These are phyloP conservation scores for Alloascoidea hylecoeti DNA, from an alignment of 805 yeast species.

Conservation along the genomic window DNA sequence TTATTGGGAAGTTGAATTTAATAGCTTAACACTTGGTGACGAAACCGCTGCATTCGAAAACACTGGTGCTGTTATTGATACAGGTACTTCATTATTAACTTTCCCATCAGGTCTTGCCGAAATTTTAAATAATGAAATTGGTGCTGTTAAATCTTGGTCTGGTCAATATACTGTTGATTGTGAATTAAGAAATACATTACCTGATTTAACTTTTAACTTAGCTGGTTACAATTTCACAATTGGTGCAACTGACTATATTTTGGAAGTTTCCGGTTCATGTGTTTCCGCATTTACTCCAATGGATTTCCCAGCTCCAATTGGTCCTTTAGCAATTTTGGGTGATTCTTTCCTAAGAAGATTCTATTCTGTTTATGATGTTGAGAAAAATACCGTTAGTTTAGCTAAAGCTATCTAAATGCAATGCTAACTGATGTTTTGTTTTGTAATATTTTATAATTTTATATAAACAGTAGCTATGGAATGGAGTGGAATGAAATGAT, in stretches of 20 bases:
- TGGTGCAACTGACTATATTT: conserved; percentile 79
- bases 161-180: conserved; percentile 96
- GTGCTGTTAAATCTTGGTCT: conserved; percentile 94
- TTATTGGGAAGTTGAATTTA: conserved; percentile 96
- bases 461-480: no score
- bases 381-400: conserved; percentile 86
- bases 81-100: conserved; percentile 94
- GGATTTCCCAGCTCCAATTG: conserved; percentile 96
- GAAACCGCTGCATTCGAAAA: conserved; percentile 72
- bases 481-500: no score
- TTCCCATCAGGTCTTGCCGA: conserved; percentile 94
- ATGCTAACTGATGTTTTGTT: neutral
- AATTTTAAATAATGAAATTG: conserved; percentile 87
- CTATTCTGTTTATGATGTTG: conserved; percentile 88
- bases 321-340: conserved; percentile 92
- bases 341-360: conserved; percentile 94
- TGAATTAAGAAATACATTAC: conserved; percentile 67
- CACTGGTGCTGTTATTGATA: conserved; percentile 96
- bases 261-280: conserved; percentile 92
- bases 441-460: neutral
- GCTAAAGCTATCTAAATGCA: conserved; percentile 49
- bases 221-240: conserved; percentile 88
- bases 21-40: conserved; percentile 83
- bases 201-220: conserved; percentile 84
- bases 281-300: conserved; percentile 92